These are phyloP conservation scores for Arabidopsis hybrid DNA, from an alignment of 441 rosid species.

Conservation along the genomic window DNA sequence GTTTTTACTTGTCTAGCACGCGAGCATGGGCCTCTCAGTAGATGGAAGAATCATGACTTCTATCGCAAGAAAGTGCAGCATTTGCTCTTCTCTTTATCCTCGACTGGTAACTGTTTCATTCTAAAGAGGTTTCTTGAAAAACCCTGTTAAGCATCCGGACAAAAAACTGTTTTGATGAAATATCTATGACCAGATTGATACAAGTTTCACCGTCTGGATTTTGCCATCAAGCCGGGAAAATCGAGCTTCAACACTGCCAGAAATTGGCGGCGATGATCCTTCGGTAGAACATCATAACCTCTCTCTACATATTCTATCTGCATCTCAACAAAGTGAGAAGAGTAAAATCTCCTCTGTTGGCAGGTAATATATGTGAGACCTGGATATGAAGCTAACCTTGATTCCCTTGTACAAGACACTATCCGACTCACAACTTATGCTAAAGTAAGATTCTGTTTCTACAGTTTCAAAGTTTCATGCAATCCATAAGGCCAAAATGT, in stretches of 20 bases:
- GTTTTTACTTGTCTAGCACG: slow-evolving; percentile 56
- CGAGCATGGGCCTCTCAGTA: slow-evolving; percentile 84
- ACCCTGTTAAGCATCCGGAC: neutral
- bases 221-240: slow-evolving; percentile 56
- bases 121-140: slow-evolving; percentile 1
- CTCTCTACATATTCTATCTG: neutral
- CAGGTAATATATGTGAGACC: slow-evolving; percentile 90
- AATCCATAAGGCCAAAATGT: neutral
- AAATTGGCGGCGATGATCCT: slow-evolving; percentile 83
- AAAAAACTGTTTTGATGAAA: slow-evolving; percentile 18
- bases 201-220: slow-evolving; percentile 76
- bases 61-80: slow-evolving; percentile 69
- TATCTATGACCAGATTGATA: slow-evolving; percentile 59
- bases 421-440: slow-evolving; percentile 62
- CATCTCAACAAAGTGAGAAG: neutral
- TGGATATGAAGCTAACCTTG: slow-evolving; percentile 74
- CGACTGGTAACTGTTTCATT: slow-evolving; percentile 56
- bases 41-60: slow-evolving; percentile 75
- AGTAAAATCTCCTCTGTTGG: slow-evolving; percentile 8
- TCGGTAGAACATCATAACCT: slow-evolving; percentile 52
- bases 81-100: slow-evolving; percentile 70
- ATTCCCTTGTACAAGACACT: slow-evolving; percentile 77
- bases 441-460: slow-evolving; percentile 46
- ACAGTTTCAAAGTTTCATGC: neutral
- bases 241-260: slow-evolving; percentile 53